These are phyloP conservation scores for Phyllosticta citriasiana DNA, from an alignment of 2,329 filamentous ascomycete genomes.

Conservation along the genomic window DNA sequence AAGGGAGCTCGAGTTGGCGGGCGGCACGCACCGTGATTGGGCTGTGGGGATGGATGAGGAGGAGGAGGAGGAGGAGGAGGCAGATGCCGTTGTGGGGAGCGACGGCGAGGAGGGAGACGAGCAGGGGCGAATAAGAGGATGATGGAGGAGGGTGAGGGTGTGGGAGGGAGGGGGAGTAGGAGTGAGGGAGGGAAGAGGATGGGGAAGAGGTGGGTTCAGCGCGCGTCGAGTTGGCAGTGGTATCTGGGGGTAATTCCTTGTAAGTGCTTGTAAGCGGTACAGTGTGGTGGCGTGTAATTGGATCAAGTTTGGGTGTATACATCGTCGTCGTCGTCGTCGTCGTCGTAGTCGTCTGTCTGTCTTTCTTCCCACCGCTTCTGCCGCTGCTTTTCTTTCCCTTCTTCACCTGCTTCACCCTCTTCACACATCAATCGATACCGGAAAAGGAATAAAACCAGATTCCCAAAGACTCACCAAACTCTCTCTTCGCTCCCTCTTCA, in stretches of 20 bases:
- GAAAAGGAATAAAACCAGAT: no score
- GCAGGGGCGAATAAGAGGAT: neutral
- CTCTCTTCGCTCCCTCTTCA: no score
- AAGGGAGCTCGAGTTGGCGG: neutral
- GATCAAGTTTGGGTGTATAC: no score
- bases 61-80: neutral
- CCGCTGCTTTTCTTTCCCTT: no score
- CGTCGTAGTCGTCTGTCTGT: no score
- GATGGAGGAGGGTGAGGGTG: neutral
- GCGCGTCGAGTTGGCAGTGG: conserved; percentile 1
- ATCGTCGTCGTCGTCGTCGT: no score
- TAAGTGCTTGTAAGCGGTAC: neutral
- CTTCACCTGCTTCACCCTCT: no score
- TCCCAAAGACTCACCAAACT: no score
- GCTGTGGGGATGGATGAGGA: neutral
- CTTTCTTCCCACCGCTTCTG: no score
- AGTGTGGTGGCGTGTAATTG: no score
- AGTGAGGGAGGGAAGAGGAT: neutral
- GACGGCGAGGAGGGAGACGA: neutral
- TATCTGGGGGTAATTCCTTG: neutral
- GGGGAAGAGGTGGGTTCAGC: conserved; percentile 1
- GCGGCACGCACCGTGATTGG: neutral
- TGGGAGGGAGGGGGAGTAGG: neutral
- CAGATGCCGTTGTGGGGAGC: neutral
- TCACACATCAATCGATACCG: no score